A percentile compares a stretch with the other conserved stretches of the same genome.
Conservation (phyloP, 139 green algal genomes). For the Pycnococcus provasolii region DNA sequence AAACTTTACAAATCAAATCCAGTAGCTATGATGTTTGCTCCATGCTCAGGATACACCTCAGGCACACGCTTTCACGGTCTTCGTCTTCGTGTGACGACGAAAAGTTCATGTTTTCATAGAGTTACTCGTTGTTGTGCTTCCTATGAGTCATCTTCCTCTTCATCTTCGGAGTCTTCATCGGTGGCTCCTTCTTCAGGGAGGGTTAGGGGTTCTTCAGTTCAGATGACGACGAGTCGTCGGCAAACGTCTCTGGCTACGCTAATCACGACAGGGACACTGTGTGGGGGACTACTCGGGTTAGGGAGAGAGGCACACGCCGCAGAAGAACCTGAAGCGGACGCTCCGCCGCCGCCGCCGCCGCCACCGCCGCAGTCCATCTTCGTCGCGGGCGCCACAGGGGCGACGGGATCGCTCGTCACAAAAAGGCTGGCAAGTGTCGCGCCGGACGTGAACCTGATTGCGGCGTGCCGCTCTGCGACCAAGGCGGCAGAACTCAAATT, state of each 20-base stretch:
- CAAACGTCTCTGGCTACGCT: no score
- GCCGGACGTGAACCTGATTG: conserved; percentile 10
- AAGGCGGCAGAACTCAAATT: conserved; percentile 13
- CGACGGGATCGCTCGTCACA: conserved; percentile 26
- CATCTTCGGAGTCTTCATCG: not conserved
- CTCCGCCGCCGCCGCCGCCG: not conserved
- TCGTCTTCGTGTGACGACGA: not conserved
- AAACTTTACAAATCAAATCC: no score
- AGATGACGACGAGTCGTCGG: no score
- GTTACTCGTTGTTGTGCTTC: not conserved
- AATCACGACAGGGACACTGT: no score
- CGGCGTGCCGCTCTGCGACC: conserved; percentile 15
- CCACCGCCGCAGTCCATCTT: conserved; percentile 15
- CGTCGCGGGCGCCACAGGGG: conserved; percentile 33
- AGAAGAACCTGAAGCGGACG: not conserved
- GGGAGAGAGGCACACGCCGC: not conserved
- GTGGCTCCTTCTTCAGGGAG: not conserved
- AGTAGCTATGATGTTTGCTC: no score
- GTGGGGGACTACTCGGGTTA: no score
- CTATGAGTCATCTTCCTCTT: not conserved
- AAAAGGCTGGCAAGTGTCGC: conserved; percentile 8
- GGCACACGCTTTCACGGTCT: not conserved
- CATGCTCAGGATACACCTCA: no score
- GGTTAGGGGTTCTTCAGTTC: no score
- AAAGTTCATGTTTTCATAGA: not conserved